Conservation (phyloP, 768 basidiomycete species). For the Tylopilus felleus region DNA sequence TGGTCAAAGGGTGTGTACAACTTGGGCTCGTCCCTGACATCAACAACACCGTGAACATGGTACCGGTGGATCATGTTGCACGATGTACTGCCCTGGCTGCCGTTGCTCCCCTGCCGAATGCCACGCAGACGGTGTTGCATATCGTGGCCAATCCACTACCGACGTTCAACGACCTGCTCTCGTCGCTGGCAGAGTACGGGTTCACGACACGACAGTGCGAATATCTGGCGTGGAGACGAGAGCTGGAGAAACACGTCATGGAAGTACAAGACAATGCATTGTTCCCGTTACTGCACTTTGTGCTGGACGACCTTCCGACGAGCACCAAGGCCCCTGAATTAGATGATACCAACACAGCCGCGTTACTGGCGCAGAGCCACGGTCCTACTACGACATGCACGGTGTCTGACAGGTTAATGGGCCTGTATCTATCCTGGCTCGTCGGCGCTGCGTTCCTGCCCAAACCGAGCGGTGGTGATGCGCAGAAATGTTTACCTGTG, state of each 20-base stretch:
- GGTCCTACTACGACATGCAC: slow-evolving; percentile 42
- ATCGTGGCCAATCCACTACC: slow-evolving; percentile 83
- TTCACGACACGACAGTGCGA: slow-evolving; percentile 77
- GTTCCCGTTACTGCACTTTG: slow-evolving; percentile 96
- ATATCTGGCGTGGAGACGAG: slow-evolving; percentile 88
- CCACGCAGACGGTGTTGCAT: slow-evolving; percentile 65
- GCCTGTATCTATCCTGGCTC: slow-evolving; percentile 90
- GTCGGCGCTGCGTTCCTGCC: slow-evolving; percentile 81
- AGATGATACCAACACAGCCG: slow-evolving; percentile 80
- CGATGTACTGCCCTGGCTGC: slow-evolving; percentile 74
- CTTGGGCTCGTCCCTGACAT: slow-evolving; percentile 96
- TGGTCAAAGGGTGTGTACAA: slow-evolving; percentile 98
- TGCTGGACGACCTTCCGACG: slow-evolving; percentile 94
- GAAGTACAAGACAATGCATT: slow-evolving; percentile 94
- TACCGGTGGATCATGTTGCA: slow-evolving; percentile 96
- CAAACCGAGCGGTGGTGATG: slow-evolving; percentile 38
- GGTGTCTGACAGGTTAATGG: slow-evolving; percentile 75
- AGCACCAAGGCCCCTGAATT: slow-evolving; percentile 92
- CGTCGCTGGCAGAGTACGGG: slow-evolving; percentile 71
- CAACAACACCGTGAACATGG: slow-evolving; percentile 98
- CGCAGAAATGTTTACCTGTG: slow-evolving; percentile 48
- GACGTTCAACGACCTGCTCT: slow-evolving; percentile 85
- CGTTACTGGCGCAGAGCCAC: slow-evolving; percentile 48
- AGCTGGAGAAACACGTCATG: slow-evolving; percentile 93
- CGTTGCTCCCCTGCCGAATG: slow-evolving; percentile 50